A percentile compares a stretch with the other conserved stretches of the same genome.
These are phyloP conservation scores for Malassezia sympodialis DNA, from an alignment of 1,284 basidiomycete species.

Conservation along the genomic window DNA sequence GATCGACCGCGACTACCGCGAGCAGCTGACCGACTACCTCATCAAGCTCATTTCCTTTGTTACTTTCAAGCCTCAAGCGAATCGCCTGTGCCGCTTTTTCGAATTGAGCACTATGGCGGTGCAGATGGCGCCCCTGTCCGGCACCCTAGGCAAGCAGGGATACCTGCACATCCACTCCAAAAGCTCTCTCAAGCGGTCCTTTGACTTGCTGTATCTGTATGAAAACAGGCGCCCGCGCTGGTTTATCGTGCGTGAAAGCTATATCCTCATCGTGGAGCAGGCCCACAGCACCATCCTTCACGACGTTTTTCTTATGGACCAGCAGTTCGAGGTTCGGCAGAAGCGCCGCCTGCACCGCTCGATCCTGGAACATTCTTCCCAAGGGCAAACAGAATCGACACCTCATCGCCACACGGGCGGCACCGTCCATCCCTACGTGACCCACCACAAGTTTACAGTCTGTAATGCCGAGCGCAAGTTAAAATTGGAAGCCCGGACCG, in stretches of 20 bases:
- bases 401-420: not conserved
- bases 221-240: slow-evolving; percentile 63
- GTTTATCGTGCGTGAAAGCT: slow-evolving; percentile 89
- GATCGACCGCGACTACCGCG: slow-evolving; percentile 54
- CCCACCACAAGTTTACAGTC: slow-evolving; percentile 81
- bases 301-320: slow-evolving; percentile 89
- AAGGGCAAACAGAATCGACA: not conserved
- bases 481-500: slow-evolving; percentile 77
- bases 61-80: slow-evolving; percentile 94
- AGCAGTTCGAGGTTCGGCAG: slow-evolving; percentile 58
- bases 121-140: slow-evolving; percentile 69
- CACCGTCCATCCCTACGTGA: slow-evolving; percentile 10
- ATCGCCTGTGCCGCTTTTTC: slow-evolving; percentile 83
- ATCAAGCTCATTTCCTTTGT: slow-evolving; percentile 64
- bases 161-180: slow-evolving; percentile 56
- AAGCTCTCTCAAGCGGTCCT: slow-evolving; percentile 53
- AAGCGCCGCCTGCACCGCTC: slow-evolving; percentile 4
- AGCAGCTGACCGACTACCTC: slow-evolving; percentile 77
- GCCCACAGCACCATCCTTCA: slow-evolving; percentile 63
- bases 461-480: slow-evolving; percentile 79
- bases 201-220: slow-evolving; percentile 46
- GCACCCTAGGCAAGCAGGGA: slow-evolving; percentile 70
- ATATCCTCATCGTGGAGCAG: slow-evolving; percentile 75
- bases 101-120: slow-evolving; percentile 86
- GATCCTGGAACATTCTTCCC: not conserved